Conservation (phyloP, 2,329 filamentous ascomycete genomes). For the Aureobasidium sp. region DNA sequence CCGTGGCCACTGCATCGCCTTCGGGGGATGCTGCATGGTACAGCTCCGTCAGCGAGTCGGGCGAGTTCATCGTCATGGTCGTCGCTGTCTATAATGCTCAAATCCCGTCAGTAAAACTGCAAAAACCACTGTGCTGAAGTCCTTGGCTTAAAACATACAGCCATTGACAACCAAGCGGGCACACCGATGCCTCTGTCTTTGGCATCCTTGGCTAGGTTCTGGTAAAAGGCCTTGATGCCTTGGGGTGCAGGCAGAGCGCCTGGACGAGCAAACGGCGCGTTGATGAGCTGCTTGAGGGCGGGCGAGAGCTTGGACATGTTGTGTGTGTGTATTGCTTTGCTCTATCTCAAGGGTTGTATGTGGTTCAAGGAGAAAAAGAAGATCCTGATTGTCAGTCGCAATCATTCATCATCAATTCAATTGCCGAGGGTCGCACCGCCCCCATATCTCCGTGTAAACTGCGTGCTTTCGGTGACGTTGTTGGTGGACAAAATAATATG, state of each 20-base stretch:
- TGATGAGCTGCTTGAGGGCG: conserved; percentile 66
- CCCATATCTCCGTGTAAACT: not conserved
- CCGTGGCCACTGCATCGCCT: conserved; percentile 42
- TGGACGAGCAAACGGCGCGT: conserved; percentile 59
- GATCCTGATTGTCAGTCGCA: not conserved
- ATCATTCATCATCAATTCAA: not conserved
- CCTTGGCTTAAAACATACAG: conserved; percentile 40
- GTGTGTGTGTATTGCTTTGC: not conserved
- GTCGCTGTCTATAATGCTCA: conserved; percentile 56
- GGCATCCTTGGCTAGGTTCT: conserved; percentile 57
- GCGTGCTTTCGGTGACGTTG: not conserved
- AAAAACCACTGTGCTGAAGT: not conserved
- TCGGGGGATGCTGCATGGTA: conserved; percentile 38
- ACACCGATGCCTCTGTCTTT: conserved; percentile 53
- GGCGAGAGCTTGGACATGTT: conserved; percentile 68
- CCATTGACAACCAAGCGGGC: conserved; percentile 60
- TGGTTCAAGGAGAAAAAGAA: not conserved
- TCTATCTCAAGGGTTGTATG: not conserved
- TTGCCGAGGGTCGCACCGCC: not conserved
- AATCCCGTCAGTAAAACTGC: not conserved
- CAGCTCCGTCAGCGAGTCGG: conserved; percentile 62
- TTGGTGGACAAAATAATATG: not conserved
- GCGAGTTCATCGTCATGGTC: conserved; percentile 81
- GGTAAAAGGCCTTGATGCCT: conserved; percentile 58
- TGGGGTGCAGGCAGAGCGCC: conserved; percentile 58